Evolutionary conservation across 2,329 filamentous ascomycete species (phyloP), one percentile per base, ranked within the genome.

Genomic region (Fusarium subtropicale): DNA sequence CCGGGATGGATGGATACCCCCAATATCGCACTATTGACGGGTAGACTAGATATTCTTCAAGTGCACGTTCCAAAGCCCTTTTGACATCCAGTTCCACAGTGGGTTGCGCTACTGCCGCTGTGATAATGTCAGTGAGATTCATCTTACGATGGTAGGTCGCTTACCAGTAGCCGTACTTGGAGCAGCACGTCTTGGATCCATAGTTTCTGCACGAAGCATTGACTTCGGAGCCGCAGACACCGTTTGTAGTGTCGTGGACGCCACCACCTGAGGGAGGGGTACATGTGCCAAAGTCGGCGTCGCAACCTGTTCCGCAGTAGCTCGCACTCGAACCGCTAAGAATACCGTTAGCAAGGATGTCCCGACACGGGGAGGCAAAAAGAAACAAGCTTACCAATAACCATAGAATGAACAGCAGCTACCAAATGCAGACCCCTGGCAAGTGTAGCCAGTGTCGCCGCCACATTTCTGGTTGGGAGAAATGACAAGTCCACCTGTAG

Each of bases 391-490:
- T 72, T 72, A 80, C 79, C 80, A 83, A 62, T 69, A 81, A n/a
- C 80, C 81, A 55, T 78, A 79, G 58, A 71, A 74, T 5, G 81
- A 82, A 60, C 81, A 83, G 69, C 81, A 83, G 66, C 76, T 75
- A 8, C 80, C 80, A 50, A 77, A 79, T 16, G 31, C 53, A 1
- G 79, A 80, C 24, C 75, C 77, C 47, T 77, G 71, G 57, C 81
- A 83, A 10, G 76, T 79, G 54, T 79, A 79, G 9, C 75, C 77
- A 12, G 65, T 75, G 24, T 66, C 56, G 44, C 77, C 78, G 38
- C 80, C 81, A 55, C 81, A 83, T 36, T 56, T 72, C 56, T 80
- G 78, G 65, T 81, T 74, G 10, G 76, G 76, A 7, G 79, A 79
- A 6, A 78, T 71, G 9, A 54, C 56, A 7, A 71, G 54, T 12